Base-by-base conservation (phyloP, 805 yeast species). In the Scheffersomyces coipomensis region DNA sequence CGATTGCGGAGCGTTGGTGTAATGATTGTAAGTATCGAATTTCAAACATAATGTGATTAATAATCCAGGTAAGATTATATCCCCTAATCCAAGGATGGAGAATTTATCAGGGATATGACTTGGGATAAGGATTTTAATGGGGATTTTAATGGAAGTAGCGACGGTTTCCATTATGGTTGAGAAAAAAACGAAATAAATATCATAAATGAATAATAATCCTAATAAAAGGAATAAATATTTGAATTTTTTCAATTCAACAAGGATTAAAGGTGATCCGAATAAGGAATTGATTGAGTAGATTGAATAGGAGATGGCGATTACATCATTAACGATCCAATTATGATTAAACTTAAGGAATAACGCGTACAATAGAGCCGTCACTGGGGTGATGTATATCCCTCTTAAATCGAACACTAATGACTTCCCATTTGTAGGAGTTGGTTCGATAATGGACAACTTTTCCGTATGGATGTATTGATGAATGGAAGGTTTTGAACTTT, bases 151-250 rank as follows among this genome's bases (percentile, higher is more conserved):
- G 5, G 54, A 52, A 2, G 71, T 68, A 5, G 88, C 88, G 15
- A 82, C 88, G 1, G 77, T 66, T 27, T 71, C 64, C 89, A 83
- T 83, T 4, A 80, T 65, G 24, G 73, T 68, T 0, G 85, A 71
- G 4, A 73, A 77, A 56, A 81, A 84, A 1, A 83, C 89, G 60
- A 83, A 83, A 53, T 73, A 81, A 29, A 80, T 68, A 53, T 83
- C 89, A 55, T 83, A 83, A 29, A 75, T 46, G 48, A 82, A 80
- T 31, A 83, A 68, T 2, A 75, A 75, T 2, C 48, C 41, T 18
- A 83, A 58, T 24, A 81, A 51, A 9, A 75, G 44, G 12, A 65
- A 49, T 3, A 77, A 81, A 1, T 73, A 60, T 37, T 60, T 66
- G 50, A 81, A 75, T 31, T 66, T 71, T 13, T 71, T 58, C 10